These are phyloP conservation scores for Fusarium austroafricanum DNA, from an alignment of 2,329 filamentous ascomycete species.

Conservation along the genomic window DNA sequence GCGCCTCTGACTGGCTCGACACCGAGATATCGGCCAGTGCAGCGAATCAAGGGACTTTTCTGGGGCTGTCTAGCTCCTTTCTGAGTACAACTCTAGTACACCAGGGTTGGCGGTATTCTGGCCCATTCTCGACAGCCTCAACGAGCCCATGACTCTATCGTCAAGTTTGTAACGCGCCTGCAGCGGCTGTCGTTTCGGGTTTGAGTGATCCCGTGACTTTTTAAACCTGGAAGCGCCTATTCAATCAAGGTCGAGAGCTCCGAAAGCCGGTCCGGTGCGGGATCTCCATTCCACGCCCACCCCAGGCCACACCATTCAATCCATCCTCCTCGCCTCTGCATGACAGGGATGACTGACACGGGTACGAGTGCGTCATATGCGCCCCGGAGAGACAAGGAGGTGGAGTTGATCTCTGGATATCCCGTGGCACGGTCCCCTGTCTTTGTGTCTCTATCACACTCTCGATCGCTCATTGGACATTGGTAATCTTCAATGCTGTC, in stretches of 20 bases:
- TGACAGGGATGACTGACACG: slow-evolving; percentile 39
- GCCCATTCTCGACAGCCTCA: neutral
- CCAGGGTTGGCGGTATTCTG: neutral
- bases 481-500: slow-evolving; percentile 12
- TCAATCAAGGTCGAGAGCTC: slow-evolving; percentile 18
- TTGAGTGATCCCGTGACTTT: slow-evolving; percentile 28
- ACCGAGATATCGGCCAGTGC: slow-evolving; percentile 38
- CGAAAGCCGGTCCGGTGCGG: slow-evolving; percentile 38
- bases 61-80: slow-evolving; percentile 1
- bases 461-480: slow-evolving; percentile 28
- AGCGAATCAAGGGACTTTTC: slow-evolving; percentile 34
- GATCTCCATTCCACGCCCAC: slow-evolving; percentile 40
- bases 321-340: slow-evolving; percentile 39
- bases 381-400: slow-evolving; percentile 40
- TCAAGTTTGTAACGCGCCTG: slow-evolving; percentile 23
- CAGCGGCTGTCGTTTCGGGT: slow-evolving; percentile 33
- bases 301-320: slow-evolving; percentile 30
- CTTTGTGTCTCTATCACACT: slow-evolving; percentile 41
- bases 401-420: slow-evolving; percentile 36
- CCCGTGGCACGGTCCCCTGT: slow-evolving; percentile 38
- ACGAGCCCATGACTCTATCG: slow-evolving; percentile 1
- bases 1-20: slow-evolving; percentile 23
- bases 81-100: neutral
- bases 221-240: slow-evolving; percentile 20
- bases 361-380: slow-evolving; percentile 47